These are phyloP conservation scores for Penstemon barbatus DNA, from an alignment of 257 asterid genomes.

Conservation along the genomic window DNA sequence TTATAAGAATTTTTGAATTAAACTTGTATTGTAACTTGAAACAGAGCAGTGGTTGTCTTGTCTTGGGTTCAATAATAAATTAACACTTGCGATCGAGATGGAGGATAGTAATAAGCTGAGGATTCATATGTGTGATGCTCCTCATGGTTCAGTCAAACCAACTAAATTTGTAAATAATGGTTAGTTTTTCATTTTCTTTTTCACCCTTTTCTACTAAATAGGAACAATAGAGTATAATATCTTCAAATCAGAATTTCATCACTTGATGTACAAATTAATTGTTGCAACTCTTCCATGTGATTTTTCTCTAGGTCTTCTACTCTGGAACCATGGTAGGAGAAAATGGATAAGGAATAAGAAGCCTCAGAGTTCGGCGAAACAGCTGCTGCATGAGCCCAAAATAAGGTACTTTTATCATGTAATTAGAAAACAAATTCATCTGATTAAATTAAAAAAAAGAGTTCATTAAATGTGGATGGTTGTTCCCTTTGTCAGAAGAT, in stretches of 20 bases:
- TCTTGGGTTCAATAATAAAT: slow-evolving; percentile 61
- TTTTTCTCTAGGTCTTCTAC: slow-evolving; percentile 53
- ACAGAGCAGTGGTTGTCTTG: slow-evolving; percentile 87
- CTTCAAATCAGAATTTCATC: no score
- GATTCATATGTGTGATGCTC: slow-evolving; percentile 52
- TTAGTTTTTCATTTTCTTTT: slow-evolving; percentile 23
- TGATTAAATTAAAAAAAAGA: no score
- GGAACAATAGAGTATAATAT: no score
- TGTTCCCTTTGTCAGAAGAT: not conserved
- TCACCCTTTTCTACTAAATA: no score
- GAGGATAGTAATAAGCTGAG: slow-evolving; percentile 37
- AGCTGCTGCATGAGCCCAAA: slow-evolving; percentile 56
- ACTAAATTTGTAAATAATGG: slow-evolving; percentile 81
- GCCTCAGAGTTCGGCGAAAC: slow-evolving; percentile 35
- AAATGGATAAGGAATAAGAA: slow-evolving; percentile 67
- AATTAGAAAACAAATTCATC: not conserved
- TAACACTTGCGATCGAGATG: slow-evolving; percentile 51
- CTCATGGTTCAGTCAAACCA: slow-evolving; percentile 45
- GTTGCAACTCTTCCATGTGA: no score
- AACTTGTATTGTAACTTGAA: slow-evolving; percentile 36
- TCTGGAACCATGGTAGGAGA: slow-evolving; percentile 75
- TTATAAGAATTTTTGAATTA: no score
- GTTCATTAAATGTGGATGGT: not conserved
- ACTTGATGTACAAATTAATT: no score
- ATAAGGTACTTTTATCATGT: slow-evolving; percentile 47